phyloP scores from a whole-genome alignment of 345 rosid genomes.

The Pugionium dolabratum region DNA sequence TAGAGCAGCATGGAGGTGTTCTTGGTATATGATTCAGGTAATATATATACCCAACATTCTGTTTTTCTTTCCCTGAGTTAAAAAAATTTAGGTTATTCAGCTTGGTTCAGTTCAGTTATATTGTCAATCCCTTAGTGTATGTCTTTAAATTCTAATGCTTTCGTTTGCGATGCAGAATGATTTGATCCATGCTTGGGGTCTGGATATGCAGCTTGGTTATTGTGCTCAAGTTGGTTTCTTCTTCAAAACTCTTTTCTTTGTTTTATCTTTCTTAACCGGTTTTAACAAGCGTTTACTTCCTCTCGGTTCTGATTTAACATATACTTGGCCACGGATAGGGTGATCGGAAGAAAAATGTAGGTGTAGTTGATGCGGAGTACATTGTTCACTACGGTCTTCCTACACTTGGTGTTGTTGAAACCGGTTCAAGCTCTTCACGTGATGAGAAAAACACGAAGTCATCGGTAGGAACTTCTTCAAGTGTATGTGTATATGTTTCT shows the following conservation, averaged over 20 bases:
- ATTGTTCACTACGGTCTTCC: constrained; percentile 79
- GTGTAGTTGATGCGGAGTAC: constrained; percentile 91
- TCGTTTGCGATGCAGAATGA: constrained; percentile 58
- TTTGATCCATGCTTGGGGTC: constrained; percentile 95
- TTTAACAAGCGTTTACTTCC: neutral
- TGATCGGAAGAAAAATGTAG: constrained; percentile 80
- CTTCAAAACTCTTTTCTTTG: neutral
- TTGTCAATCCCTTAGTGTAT: neutral
- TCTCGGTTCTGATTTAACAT: neutral
- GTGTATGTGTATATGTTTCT: constrained; percentile 25
- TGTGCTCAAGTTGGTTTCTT: constrained; percentile 74
- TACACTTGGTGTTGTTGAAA: constrained; percentile 62
- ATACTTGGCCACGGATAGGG: constrained; percentile 48
- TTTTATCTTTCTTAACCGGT: neutral
- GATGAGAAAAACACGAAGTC: constrained; percentile 27
- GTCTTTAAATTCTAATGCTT: constrained; percentile 15
- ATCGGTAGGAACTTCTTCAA: constrained; percentile 28
- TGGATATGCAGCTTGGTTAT: constrained; percentile 83
- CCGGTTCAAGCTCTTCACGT: constrained; percentile 40
- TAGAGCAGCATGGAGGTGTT: constrained; percentile 83
- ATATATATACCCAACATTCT: no score
- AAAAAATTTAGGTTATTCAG: neutral
- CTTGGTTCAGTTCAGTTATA: neutral
- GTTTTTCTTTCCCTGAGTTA: no score
- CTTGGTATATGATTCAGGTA: constrained; percentile 97